These are phyloP conservation scores for Trifolium pratense DNA, from an alignment of 306 rosid genomes.

Conservation along the genomic window DNA sequence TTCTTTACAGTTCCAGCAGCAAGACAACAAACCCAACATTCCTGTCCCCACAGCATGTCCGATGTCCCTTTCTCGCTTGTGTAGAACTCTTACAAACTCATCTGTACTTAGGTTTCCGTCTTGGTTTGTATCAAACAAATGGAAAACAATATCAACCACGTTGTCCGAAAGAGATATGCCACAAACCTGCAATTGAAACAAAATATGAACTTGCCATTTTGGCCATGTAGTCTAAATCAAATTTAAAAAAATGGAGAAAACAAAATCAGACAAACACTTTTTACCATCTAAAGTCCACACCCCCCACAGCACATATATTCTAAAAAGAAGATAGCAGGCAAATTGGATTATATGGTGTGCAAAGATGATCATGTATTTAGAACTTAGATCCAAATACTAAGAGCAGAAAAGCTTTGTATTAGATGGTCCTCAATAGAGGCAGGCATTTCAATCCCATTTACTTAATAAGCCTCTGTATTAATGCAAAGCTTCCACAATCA, in stretches of 20 bases:
- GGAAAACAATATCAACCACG: conserved; percentile 74
- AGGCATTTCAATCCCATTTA: too few relatives aligned
- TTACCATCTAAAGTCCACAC: too few relatives aligned
- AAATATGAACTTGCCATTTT: conserved; percentile 1
- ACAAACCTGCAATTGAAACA: conserved; percentile 67
- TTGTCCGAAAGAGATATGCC: conserved; percentile 62
- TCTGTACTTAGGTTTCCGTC: conserved; percentile 70
- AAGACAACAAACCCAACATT: conserved; percentile 50
- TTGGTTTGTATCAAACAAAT: conserved; percentile 70
- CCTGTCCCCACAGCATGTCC: conserved; percentile 70
- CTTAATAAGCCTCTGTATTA: too few relatives aligned
- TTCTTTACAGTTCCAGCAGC: conserved; percentile 45
- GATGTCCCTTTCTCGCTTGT: conserved; percentile 65
- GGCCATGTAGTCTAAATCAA: not conserved
- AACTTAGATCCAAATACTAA: too few relatives aligned
- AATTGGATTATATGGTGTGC: too few relatives aligned
- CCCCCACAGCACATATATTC: too few relatives aligned
- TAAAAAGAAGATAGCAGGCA: too few relatives aligned
- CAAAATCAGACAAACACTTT: too few relatives aligned
- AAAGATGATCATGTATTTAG: too few relatives aligned
- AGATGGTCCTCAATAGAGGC: too few relatives aligned
- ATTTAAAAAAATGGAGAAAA: not conserved
- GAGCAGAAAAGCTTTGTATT: too few relatives aligned
- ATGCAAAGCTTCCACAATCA: too few relatives aligned
- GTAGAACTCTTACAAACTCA: conserved; percentile 72